phyloP scores from a whole-genome alignment of 2,329 filamentous ascomycete genomes.

The Lasiodiplodia theobromae region DNA sequence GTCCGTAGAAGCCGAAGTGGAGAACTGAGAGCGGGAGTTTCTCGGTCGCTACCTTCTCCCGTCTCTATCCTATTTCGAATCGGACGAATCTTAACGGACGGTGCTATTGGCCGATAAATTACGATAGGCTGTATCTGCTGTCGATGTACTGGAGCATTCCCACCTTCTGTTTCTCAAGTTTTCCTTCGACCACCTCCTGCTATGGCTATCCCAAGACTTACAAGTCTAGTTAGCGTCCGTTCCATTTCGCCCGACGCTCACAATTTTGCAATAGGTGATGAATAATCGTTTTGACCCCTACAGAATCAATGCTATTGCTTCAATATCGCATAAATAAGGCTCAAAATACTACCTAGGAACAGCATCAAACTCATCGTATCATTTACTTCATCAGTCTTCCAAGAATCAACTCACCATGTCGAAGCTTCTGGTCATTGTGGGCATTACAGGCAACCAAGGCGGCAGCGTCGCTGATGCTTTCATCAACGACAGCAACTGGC shows the following conservation, averaged over 20 bases:
- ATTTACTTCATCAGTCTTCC: no score
- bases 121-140: neutral
- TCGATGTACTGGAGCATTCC: conserved; percentile 1
- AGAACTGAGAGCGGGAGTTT: neutral
- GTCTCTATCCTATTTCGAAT: neutral
- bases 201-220: conserved; percentile 50
- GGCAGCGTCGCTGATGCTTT: conserved; percentile 31
- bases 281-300: no score
- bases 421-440: conserved; percentile 4
- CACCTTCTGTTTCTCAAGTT: neutral
- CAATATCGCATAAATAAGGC: no score
- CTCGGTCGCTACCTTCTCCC: neutral
- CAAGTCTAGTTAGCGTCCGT: conserved; percentile 36
- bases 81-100: neutral
- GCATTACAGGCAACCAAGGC: conserved; percentile 15
- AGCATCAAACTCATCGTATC: no score
- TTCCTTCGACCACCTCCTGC: neutral
- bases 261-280: no score
- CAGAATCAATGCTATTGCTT: no score
- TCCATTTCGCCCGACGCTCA: no score
- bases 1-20: neutral
- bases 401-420: neutral
- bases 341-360: no score
- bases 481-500: conserved; percentile 36
- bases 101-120: neutral